phyloP scores from a whole-genome alignment of 495 filamentous ascomycete species.

The Copromyces sp. region DNA sequence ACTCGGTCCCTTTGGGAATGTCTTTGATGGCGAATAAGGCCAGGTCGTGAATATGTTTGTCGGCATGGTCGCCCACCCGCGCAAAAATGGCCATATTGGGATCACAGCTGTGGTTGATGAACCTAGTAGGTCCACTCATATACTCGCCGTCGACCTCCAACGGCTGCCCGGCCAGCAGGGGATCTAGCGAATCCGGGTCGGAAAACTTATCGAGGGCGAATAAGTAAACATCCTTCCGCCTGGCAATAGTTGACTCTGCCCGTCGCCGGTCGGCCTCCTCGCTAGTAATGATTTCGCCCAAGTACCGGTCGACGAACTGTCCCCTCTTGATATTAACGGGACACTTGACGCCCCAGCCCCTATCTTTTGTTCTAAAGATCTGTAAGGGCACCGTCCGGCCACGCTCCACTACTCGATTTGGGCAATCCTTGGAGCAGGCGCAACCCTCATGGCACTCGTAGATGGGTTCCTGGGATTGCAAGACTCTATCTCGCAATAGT shows the following conservation, averaged over 20 bases:
- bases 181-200: conserved; percentile 36
- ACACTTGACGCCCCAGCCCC: conserved; percentile 79
- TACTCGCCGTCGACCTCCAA: conserved; percentile 47
- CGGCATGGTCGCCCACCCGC: conserved; percentile 66
- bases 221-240: conserved; percentile 59
- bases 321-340: conserved; percentile 57
- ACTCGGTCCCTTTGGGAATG: conserved; percentile 58
- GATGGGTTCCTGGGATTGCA: conserved; percentile 50
- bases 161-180: conserved; percentile 28
- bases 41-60: conserved; percentile 70
- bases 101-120: conserved; percentile 65
- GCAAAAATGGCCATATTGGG: conserved; percentile 73
- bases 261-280: conserved; percentile 59
- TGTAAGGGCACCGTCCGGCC: conserved; percentile 66
- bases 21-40: conserved; percentile 72
- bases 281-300: conserved; percentile 76
- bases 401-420: conserved; percentile 70
- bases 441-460: conserved; percentile 78
- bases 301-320: conserved; percentile 82
- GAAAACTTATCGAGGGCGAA: conserved; percentile 77
- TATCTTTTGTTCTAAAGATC: conserved; percentile 67
- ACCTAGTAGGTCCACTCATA: conserved; percentile 52
- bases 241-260: conserved; percentile 29
- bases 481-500: conserved; percentile 33
- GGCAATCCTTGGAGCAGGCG: conserved; percentile 54